Conservation (phyloP, 768 basidiomycete genomes). For the Russula sp. region DNA sequence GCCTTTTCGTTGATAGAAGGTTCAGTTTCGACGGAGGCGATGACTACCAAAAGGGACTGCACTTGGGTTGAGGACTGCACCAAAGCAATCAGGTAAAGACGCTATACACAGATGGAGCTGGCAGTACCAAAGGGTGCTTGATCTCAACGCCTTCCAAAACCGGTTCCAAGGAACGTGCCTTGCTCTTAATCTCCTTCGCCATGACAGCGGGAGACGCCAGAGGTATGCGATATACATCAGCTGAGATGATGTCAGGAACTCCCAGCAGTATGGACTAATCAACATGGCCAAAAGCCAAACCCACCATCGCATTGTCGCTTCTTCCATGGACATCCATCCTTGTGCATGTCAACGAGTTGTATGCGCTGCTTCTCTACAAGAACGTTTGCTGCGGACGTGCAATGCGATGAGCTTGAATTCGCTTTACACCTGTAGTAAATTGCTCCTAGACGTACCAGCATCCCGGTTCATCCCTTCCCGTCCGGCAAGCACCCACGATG, state of each 20-base stretch:
- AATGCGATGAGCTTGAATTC: background rate
- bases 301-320: constrained; percentile 72
- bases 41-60: constrained; percentile 43
- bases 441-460: constrained; percentile 55
- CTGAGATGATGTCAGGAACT: constrained; percentile 2
- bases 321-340: constrained; percentile 82
- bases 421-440: background rate
- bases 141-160: constrained; percentile 49
- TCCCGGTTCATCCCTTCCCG: constrained; percentile 68
- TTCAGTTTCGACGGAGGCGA: constrained; percentile 31
- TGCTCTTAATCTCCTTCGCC: constrained; percentile 52
- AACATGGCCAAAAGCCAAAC: constrained; percentile 25
- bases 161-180: constrained; percentile 48
- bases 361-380: constrained; percentile 68
- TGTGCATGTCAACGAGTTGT: constrained; percentile 65
- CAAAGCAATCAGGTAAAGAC: background rate
- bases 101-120: background rate
- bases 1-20: constrained; percentile 28
- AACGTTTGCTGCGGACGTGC: constrained; percentile 45
- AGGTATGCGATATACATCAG: constrained; percentile 44
- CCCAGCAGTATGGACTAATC: background rate
- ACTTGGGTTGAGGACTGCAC: constrained; percentile 54
- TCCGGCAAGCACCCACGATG: constrained; percentile 68
- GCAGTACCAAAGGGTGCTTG: constrained; percentile 67
- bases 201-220: constrained; percentile 59